Conservation (phyloP, 1,284 basidiomycete genomes). For the Sanghuangporus sanghuang region DNA sequence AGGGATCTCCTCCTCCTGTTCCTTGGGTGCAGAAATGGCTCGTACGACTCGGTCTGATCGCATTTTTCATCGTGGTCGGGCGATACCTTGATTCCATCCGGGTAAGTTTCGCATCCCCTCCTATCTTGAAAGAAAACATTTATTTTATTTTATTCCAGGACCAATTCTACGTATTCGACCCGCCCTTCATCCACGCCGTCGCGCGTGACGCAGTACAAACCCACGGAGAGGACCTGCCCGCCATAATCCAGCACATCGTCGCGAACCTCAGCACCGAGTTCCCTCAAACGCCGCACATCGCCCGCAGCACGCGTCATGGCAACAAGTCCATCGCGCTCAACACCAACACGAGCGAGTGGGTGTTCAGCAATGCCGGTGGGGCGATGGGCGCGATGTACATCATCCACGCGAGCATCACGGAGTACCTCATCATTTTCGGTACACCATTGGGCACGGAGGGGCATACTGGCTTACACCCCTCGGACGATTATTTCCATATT, state of each 20-base stretch:
- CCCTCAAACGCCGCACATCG: constrained; percentile 31
- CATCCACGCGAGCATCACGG: constrained; percentile 91
- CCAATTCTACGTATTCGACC: constrained; percentile 71
- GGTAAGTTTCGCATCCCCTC: constrained; percentile 29
- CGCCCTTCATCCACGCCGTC: constrained; percentile 57
- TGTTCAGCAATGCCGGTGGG: constrained; percentile 97
- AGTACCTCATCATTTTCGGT: constrained; percentile 94
- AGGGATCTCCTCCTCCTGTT: background rate
- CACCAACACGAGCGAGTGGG: constrained; percentile 76
- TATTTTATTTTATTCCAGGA: constrained; percentile 27
- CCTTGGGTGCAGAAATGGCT: constrained; percentile 37
- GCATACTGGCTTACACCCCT: constrained; percentile 90
- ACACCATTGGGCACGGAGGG: constrained; percentile 96
- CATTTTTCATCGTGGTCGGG: constrained; percentile 38
- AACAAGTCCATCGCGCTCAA: constrained; percentile 50
- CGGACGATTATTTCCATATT: constrained; percentile 98
- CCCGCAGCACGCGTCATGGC: background rate
- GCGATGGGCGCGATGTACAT: constrained; percentile 99
- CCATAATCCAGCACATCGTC: constrained; percentile 76
- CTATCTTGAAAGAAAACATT: background rate
- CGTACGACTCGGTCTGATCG: constrained; percentile 34
- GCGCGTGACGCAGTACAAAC: constrained; percentile 65
- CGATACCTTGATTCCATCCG: constrained; percentile 54
- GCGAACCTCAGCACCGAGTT: constrained; percentile 69
- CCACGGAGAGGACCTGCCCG: constrained; percentile 54